Conservation (phyloP, 202 grass and related monocot genomes). For the Hordeum pubiflorum region DNA sequence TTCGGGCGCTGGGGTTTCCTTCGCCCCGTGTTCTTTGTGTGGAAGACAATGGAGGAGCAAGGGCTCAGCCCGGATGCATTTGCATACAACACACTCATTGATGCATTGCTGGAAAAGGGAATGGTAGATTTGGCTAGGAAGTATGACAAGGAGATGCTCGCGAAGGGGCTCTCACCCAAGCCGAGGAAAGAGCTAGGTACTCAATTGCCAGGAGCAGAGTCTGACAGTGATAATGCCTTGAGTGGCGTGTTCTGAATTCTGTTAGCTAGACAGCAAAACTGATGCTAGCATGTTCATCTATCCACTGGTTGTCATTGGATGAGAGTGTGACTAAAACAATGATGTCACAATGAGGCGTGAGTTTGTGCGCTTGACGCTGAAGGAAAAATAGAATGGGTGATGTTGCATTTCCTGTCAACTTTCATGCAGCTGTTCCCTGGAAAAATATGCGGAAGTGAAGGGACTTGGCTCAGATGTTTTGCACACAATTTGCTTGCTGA, state of each 20-base stretch:
- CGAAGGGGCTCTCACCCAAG: slow-evolving; percentile 70
- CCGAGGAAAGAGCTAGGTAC: slow-evolving; percentile 65
- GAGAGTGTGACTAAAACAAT: neutral
- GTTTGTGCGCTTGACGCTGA: neutral
- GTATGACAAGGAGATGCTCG: slow-evolving; percentile 82
- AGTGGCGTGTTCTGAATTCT: slow-evolving; percentile 33
- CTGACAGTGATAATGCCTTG: slow-evolving; percentile 39
- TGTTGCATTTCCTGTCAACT: neutral
- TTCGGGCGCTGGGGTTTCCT: slow-evolving; percentile 93
- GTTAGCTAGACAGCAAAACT: neutral
- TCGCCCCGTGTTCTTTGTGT: slow-evolving; percentile 60
- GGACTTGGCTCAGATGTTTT: slow-evolving; percentile 19
- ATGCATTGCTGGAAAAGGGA: slow-evolving; percentile 71
- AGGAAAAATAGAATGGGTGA: neutral
- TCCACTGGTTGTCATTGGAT: neutral
- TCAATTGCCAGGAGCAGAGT: slow-evolving; percentile 24
- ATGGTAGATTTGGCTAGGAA: slow-evolving; percentile 86
- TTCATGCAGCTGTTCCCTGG: neutral
- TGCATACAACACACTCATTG: slow-evolving; percentile 76
- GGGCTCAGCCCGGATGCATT: slow-evolving; percentile 74
- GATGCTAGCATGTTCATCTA: neutral
- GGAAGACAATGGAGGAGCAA: slow-evolving; percentile 68
- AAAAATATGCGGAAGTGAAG: neutral
- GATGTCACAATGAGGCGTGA: neutral
- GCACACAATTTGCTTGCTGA: slow-evolving; percentile 38